Percentiles rank a stretch among this genome's conserved stretches.
Conservation (phyloP, 495 filamentous ascomycete species). For the Aspergillus affinis region DNA sequence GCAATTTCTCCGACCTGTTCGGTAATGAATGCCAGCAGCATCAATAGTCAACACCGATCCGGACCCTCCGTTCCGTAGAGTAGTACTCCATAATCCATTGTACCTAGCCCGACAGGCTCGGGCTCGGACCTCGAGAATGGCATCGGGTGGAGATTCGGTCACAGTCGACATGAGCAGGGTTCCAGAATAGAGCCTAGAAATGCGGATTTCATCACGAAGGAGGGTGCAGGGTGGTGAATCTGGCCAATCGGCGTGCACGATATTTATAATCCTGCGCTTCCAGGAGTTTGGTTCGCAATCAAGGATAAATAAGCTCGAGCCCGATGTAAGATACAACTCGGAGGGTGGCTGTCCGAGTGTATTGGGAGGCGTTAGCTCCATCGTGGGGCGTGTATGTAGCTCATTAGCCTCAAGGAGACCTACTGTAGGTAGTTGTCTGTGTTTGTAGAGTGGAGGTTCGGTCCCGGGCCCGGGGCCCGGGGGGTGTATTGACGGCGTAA, state of each 20-base stretch:
- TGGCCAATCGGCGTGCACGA: not conserved
- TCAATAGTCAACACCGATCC: not conserved
- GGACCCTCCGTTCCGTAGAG: not conserved
- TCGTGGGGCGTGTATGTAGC: not conserved
- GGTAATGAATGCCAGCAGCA: not conserved
- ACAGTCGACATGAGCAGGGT: not conserved
- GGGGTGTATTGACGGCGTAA: not conserved
- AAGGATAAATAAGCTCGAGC: not conserved
- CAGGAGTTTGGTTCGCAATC: not conserved
- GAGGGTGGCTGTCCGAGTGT: not conserved
- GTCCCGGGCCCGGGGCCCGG: too few relatives aligned
- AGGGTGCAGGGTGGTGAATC: not conserved
- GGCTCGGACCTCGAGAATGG: not conserved
- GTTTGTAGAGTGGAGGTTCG: not conserved
- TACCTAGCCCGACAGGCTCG: not conserved
- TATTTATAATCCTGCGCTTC: not conserved
- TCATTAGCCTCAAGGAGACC: not conserved
- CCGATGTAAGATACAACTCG: not conserved
- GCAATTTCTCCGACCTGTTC: not conserved
- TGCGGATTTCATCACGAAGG: not conserved
- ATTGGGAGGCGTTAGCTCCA: not conserved
- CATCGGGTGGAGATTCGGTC: not conserved
- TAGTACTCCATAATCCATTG: not conserved
- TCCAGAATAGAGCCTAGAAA: not conserved
- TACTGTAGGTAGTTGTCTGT: not conserved